phyloP scores from a whole-genome alignment of 2,329 filamentous ascomycete species.

The Fusarium sp. region DNA sequence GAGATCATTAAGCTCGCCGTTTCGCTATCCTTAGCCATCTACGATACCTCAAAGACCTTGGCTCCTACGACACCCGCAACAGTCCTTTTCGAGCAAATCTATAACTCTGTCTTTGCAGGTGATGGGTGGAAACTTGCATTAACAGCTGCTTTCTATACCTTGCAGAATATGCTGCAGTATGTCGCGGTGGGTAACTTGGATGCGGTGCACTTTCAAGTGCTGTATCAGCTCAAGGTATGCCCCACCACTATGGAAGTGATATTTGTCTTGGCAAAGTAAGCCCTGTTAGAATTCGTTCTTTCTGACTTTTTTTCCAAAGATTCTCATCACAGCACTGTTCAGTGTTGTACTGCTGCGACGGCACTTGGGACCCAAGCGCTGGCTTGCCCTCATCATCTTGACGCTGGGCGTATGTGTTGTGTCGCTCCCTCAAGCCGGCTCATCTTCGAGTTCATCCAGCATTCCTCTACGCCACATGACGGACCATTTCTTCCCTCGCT shows the following conservation, averaged over 20 bases:
- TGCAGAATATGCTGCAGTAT: constrained; percentile 95
- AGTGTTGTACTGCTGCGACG: constrained; percentile 81
- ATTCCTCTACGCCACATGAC: constrained; percentile 70
- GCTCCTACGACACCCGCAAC: constrained; percentile 83
- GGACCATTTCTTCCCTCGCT: constrained; percentile 78
- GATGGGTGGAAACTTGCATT: constrained; percentile 96
- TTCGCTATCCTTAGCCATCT: constrained; percentile 85
- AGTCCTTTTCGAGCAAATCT: constrained; percentile 81
- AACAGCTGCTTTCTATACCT: constrained; percentile 85
- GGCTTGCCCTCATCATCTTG: constrained; percentile 81
- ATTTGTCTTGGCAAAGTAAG: background rate
- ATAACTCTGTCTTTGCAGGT: constrained; percentile 81
- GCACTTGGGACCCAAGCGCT: constrained; percentile 76
- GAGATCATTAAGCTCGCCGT: constrained; percentile 91
- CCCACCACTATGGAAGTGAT: background rate
- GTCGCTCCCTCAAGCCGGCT: constrained; percentile 73
- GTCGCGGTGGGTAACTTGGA: constrained; percentile 90
- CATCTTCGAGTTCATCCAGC: constrained; percentile 62
- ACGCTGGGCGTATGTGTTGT: constrained; percentile 86
- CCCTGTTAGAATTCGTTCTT: background rate
- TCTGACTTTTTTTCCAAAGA: constrained; percentile 53
- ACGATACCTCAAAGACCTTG: constrained; percentile 82
- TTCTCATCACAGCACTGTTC: constrained; percentile 88
- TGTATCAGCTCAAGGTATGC: constrained; percentile 87
- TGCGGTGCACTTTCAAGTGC: constrained; percentile 90